Base-by-base conservation (phyloP, 2,329 filamentous ascomycete genomes). In the Fusarium anguioides region DNA sequence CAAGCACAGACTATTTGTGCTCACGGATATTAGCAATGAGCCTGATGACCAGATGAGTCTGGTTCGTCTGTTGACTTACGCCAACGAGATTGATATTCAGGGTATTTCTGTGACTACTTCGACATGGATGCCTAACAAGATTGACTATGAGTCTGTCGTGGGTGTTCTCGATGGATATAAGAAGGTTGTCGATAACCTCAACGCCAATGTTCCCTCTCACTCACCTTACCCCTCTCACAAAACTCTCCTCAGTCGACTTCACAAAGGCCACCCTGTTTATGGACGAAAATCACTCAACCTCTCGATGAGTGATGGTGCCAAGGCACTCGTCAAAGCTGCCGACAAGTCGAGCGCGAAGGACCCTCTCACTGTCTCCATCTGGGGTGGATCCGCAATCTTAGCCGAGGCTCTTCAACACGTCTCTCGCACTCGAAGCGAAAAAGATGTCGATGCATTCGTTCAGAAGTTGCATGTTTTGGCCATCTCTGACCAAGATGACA, bases 401-500 rank as follows among this genome's bases (percentile, higher is more conserved):
- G 84, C 84, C 2, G 80, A 84, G 42, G 82, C 80, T 0, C 75
- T 87, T 3, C 71, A 79, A 17, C 75, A 81, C 4, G 76, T 82
- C 14, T 49, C 52, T 2, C 46, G 54, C 3, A 68, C 56, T 0
- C 71, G 18, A 68, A 67, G 60, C 37, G 68, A 26, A 54, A 68
- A n/a, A 36, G 79, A 81, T 0, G 72, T 78, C 0, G 70, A 75
- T 0, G 57, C 51, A 0, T 77, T 86, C 10, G 74, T 78, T 0
- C 63, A 74, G 1, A 82, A 81, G 51, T 68, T 87, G 1, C 78
- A 83, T 2, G 79, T 86, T 9, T 86, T 86, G 65, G 76, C 85
- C 14, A 87, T 88, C 50, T 87, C 84, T 4, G 86, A 88, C 63
- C 86, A 88, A 61, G 86, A 88, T 47, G 82, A 89, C 49, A 81